These are phyloP conservation scores for Paramecium bursaria DNA, from an alignment of 73 alveolate species.

Conservation along the genomic window DNA sequence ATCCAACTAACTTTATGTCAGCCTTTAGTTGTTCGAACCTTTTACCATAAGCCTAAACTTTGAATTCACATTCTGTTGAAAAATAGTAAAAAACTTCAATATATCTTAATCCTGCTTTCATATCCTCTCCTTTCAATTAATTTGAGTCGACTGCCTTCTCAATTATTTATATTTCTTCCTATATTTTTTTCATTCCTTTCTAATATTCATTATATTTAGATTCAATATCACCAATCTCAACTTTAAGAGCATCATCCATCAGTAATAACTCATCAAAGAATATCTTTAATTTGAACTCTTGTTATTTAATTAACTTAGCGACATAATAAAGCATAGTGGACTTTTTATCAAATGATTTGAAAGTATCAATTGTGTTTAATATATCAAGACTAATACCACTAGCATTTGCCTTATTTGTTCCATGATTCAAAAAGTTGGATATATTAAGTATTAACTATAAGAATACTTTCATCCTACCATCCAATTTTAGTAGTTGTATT, in stretches of 20 bases:
- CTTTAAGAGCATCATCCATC: slow-evolving; percentile 51
- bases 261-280: slow-evolving; percentile 42
- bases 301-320: background rate
- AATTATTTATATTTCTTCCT: slow-evolving; percentile 15
- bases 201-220: slow-evolving; percentile 38
- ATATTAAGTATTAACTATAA: slow-evolving; percentile 23
- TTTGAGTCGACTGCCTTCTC: slow-evolving; percentile 6
- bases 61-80: slow-evolving; percentile 22
- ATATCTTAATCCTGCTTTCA: background rate
- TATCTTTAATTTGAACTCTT: slow-evolving; percentile 20
- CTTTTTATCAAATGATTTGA: slow-evolving; percentile 31
- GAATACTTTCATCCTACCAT: slow-evolving; percentile 22
- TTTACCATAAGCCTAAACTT: slow-evolving; percentile 27
- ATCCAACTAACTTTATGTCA: slow-evolving; percentile 36
- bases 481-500: background rate
- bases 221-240: slow-evolving; percentile 31
- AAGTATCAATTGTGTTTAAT: slow-evolving; percentile 17
- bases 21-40: slow-evolving; percentile 15
- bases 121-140: background rate
- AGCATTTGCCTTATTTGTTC: slow-evolving; percentile 54
- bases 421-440: slow-evolving; percentile 58
- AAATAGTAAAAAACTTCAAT: slow-evolving; percentile 15
- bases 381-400: slow-evolving; percentile 10
- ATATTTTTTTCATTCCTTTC: slow-evolving; percentile 38
- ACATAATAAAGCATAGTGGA: background rate